phyloP scores from a whole-genome alignment of 2,329 filamentous ascomycete species.

The Bimuria novae-zelandiae region DNA sequence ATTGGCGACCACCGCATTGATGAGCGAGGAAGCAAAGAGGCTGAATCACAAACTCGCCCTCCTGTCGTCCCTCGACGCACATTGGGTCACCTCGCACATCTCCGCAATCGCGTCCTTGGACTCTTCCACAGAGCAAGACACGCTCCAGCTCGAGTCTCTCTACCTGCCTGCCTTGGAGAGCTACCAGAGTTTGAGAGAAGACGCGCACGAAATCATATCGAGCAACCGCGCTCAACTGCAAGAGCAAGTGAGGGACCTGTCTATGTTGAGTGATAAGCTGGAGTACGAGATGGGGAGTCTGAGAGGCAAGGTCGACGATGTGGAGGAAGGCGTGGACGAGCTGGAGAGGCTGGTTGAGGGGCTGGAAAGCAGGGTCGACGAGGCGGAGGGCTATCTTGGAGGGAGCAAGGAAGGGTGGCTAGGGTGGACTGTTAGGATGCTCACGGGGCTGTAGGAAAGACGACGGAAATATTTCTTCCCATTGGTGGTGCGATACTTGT shows the following conservation, averaged over 20 bases:
- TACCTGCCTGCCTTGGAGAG: constrained; percentile 73
- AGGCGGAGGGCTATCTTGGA: constrained; percentile 60
- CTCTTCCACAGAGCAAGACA: constrained; percentile 59
- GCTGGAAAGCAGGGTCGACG: constrained; percentile 54
- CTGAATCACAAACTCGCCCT: constrained; percentile 66
- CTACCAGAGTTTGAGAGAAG: constrained; percentile 69
- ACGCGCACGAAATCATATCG: constrained; percentile 69
- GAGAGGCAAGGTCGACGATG: constrained; percentile 80
- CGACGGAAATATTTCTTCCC: too few relatives aligned
- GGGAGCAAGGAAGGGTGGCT: constrained; percentile 41
- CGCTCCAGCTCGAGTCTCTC: constrained; percentile 68
- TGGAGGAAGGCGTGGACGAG: constrained; percentile 78
- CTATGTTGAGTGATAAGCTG: constrained; percentile 79
- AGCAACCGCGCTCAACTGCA: constrained; percentile 71
- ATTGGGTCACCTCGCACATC: constrained; percentile 67
- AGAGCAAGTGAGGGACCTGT: constrained; percentile 77
- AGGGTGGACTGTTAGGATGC: constrained; percentile 35
- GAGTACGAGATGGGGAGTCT: constrained; percentile 89
- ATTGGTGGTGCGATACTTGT: too few relatives aligned
- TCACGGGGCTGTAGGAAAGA: constrained; percentile 23
- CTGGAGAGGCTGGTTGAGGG: constrained; percentile 70
- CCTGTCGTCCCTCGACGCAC: constrained; percentile 59
- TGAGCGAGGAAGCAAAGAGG: constrained; percentile 62
- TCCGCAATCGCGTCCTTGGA: constrained; percentile 63
- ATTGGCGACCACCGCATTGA: constrained; percentile 43